phyloP scores from a whole-genome alignment of 495 filamentous ascomycete genomes.

The Trypethelium eluteriae region DNA sequence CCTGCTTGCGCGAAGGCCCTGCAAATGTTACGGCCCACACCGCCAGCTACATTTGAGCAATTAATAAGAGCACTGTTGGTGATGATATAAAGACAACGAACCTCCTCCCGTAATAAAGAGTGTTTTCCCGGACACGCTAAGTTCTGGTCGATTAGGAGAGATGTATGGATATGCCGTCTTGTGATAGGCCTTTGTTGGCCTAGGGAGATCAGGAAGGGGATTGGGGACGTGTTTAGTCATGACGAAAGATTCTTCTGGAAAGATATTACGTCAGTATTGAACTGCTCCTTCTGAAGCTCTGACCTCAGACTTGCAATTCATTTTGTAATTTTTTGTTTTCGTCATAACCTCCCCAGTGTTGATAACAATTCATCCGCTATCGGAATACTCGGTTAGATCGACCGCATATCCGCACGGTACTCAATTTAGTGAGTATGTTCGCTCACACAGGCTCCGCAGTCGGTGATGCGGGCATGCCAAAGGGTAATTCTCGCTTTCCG shows the following conservation, averaged over 20 bases:
- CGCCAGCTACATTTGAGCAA: neutral
- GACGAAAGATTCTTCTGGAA: neutral
- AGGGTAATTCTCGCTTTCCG: neutral
- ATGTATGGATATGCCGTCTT: slow-evolving; percentile 1
- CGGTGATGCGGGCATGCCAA: neutral
- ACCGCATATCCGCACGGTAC: too few species aligned
- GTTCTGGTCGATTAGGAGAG: slow-evolving; percentile 7
- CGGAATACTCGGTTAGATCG: too few species aligned
- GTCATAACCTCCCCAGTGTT: too few species aligned
- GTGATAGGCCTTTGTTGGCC: slow-evolving; percentile 12
- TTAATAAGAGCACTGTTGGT: neutral
- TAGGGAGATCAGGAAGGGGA: slow-evolving; percentile 5
- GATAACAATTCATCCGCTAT: too few species aligned
- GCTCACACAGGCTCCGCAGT: neutral
- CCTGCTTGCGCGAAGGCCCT: slow-evolving; percentile 15
- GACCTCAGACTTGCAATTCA: too few species aligned
- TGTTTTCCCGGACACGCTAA: slow-evolving; percentile 12
- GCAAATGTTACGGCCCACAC: slow-evolving; percentile 2
- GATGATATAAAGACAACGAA: neutral
- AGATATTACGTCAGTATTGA: too few species aligned
- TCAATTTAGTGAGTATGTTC: too few species aligned
- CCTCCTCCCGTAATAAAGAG: slow-evolving; percentile 14
- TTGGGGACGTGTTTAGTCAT: neutral
- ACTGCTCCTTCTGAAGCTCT: too few species aligned
- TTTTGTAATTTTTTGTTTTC: too few species aligned